Conservation (phyloP, 2,329 filamentous ascomycete genomes). For the Neurospora crassa region DNA sequence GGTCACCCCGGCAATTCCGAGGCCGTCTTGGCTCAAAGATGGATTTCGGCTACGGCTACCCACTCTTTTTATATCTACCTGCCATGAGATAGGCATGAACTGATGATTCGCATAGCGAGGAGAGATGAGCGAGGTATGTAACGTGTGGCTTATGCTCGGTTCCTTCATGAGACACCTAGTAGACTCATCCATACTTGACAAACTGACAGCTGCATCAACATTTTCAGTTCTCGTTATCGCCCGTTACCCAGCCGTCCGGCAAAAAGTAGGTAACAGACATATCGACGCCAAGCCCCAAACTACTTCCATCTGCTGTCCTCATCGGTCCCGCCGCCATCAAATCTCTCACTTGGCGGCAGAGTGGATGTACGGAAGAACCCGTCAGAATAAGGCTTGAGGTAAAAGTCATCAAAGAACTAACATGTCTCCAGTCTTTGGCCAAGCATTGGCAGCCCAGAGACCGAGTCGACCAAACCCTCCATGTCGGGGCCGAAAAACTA, state of each 20-base stretch:
- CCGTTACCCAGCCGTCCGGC: not conserved
- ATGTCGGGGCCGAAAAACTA: not conserved
- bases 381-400: not conserved
- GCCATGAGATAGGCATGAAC: not conserved
- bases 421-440: not conserved
- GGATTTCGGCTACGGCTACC: not conserved
- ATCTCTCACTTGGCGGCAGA: not conserved
- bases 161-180: not conserved
- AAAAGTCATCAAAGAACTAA: not conserved
- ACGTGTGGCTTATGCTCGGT: not conserved
- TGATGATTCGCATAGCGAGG: not conserved
- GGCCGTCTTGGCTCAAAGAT: not conserved
- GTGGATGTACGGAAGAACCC: not conserved
- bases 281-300: not conserved
- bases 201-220: not conserved
- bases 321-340: not conserved
- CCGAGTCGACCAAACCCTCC: not conserved
- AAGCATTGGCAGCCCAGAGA: not conserved
- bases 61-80: not conserved
- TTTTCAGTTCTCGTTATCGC: not conserved
- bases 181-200: not conserved
- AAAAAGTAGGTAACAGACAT: not conserved
- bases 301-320: not conserved
- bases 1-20: not conserved
- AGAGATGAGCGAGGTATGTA: not conserved